These are phyloP conservation scores for Lactifluus hygrophoroides DNA, from an alignment of 768 basidiomycete genomes.

Conservation along the genomic window DNA sequence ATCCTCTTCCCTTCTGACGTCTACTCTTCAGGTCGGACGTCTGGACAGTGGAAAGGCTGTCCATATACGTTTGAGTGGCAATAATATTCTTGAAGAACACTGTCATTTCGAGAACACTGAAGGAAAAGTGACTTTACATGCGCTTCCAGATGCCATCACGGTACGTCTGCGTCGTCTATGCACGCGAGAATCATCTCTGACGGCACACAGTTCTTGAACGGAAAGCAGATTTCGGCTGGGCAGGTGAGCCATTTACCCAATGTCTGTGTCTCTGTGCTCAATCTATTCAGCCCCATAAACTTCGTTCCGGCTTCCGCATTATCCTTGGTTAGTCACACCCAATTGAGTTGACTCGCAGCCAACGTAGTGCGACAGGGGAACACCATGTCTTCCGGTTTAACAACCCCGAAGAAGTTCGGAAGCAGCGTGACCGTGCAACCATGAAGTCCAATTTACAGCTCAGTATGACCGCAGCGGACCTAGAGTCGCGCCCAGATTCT, in stretches of 20 bases:
- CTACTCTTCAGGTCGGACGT: constrained; percentile 61
- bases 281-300: constrained; percentile 53
- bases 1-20: constrained; percentile 4
- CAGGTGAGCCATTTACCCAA: constrained; percentile 42
- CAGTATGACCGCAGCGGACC: constrained; percentile 56
- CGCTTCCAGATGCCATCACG: constrained; percentile 73
- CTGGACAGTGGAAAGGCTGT: constrained; percentile 73
- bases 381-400: constrained; percentile 98
- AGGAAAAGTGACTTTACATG: constrained; percentile 76
- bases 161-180: constrained; percentile 35
- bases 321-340: constrained; percentile 64
- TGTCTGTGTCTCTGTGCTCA: neutral
- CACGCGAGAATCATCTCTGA: constrained; percentile 12
- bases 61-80: constrained; percentile 87
- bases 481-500: constrained; percentile 76
- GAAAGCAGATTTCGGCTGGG: constrained; percentile 71
- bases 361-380: constrained; percentile 48
- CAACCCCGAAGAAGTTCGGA: constrained; percentile 90
- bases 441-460: constrained; percentile 61
- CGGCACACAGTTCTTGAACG: constrained; percentile 74
- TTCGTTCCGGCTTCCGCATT: constrained; percentile 91
- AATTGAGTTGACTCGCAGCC: neutral
- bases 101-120: constrained; percentile 85
- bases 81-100: constrained; percentile 87
- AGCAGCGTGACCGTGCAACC: constrained; percentile 75